Evolutionary conservation across 73 alveolate genomes (phyloP), one percentile per base, ranked within the genome.

Genomic region (Paramecium biaurelia): DNA sequence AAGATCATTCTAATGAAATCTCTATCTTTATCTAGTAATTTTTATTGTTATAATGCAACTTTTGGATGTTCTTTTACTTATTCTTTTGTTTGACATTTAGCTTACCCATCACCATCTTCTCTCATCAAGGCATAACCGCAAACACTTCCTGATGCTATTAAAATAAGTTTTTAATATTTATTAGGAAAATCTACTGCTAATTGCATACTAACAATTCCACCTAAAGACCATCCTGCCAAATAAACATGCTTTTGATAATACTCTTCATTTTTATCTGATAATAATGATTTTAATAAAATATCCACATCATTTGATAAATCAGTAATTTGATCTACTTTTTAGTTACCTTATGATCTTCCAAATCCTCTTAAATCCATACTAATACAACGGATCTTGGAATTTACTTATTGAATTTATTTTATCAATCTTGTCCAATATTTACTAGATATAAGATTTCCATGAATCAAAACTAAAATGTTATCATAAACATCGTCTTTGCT

Each of bases 151-250:
- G 86, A 72, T 15, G 86, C 86, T 14, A 72, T 72, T 41, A 72
- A 72, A 15, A 72, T 72, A 6, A 72, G 45, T 35, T 72, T 72
- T 21, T 72, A 37, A 72, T 72, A 72, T 72, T 37, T 72, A 38
- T 72, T 72, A 12, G 59, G 59, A 34, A 35, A 18, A 72, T 72
- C 86, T 1, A 72, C 63, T 28, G 86, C 86, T 37, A 72, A 37
- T 72, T 72, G n/a, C 86, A 72, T 72, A 34, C 38, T n/a, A 4
- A 72, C 63, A 72, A 23, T 38, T 72, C 86, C 86, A 4, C 86
- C 86, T 35, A 72, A 38, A 34, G 86, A 72, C 86, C 86, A 72
- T 72, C 86, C 86, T 35, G 86, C 86, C 10, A 72, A 14, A 72
- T 34, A 72, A 72, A 72, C 58, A 35, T 72, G 23, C 2, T 72